Conservation (phyloP, 176 grass and related monocot genomes). For the Triticum turgidum region DNA sequence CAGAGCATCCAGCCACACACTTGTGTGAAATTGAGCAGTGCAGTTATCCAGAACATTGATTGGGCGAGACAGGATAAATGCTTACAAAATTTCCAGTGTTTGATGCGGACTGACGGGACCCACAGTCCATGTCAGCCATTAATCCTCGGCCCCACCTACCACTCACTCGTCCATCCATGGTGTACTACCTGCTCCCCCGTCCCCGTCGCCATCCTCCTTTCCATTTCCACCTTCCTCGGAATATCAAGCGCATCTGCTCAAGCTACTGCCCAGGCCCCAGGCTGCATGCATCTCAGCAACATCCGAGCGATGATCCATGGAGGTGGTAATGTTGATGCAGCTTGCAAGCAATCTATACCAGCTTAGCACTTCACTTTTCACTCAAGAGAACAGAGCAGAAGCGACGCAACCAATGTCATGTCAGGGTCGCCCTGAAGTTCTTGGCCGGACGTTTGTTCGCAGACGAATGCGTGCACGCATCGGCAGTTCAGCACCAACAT, state of each 20-base stretch:
- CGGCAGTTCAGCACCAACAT: background rate
- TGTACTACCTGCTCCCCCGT: background rate
- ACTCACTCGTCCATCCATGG: background rate
- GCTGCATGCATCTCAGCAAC: background rate
- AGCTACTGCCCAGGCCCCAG: too few species aligned
- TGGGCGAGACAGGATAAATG: background rate
- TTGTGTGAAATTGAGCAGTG: background rate
- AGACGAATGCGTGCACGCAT: slow-evolving; percentile 1
- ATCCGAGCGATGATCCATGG: background rate
- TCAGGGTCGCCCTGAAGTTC: background rate
- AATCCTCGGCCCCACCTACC: background rate
- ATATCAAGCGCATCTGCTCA: background rate
- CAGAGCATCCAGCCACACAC: background rate
- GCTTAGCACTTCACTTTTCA: too few species aligned
- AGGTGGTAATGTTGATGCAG: background rate
- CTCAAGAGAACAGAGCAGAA: background rate
- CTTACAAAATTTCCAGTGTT: background rate
- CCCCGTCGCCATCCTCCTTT: background rate
- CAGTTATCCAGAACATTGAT: background rate
- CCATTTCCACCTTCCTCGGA: background rate
- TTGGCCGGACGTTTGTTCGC: background rate
- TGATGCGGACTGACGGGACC: slow-evolving; percentile 3
- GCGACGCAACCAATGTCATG: background rate
- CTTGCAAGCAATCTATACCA: background rate
- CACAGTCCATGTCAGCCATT: background rate